These are phyloP conservation scores for Lactuca saligna DNA, from an alignment of 129 eudicot species.

Conservation along the genomic window DNA sequence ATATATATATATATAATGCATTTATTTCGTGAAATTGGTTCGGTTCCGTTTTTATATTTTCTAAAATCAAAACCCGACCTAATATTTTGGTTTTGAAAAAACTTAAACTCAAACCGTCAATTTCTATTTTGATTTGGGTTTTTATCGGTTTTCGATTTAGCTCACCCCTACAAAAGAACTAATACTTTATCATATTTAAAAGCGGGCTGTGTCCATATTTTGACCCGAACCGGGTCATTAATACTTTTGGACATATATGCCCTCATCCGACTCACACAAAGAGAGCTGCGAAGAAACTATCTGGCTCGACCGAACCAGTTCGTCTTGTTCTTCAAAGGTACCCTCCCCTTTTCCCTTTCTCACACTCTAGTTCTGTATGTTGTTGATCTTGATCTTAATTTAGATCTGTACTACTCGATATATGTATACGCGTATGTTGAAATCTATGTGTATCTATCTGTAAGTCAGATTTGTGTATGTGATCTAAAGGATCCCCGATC, in stretches of 20 bases:
- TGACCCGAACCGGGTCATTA: not conserved
- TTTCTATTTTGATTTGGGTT: too few relatives aligned
- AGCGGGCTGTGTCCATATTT: not conserved
- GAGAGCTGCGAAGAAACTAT: not conserved
- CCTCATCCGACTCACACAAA: not conserved
- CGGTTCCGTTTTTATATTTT: too few relatives aligned
- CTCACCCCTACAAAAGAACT: too few relatives aligned
- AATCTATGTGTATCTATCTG: not conserved
- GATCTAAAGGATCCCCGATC: not conserved
- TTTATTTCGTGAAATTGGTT: too few relatives aligned
- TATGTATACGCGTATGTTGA: not conserved
- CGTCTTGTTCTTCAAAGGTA: slow-evolving; percentile 11
- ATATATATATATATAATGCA: too few relatives aligned
- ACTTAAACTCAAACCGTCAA: too few relatives aligned
- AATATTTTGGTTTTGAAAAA: too few relatives aligned
- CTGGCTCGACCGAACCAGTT: not conserved
- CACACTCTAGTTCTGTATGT: not conserved
- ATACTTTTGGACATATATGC: not conserved
- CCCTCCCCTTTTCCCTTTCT: not conserved
- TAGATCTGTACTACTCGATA: not conserved
- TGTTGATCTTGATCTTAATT: not conserved
- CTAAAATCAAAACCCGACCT: too few relatives aligned
- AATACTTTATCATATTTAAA: not conserved
- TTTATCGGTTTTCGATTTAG: too few relatives aligned
- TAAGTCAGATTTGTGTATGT: not conserved